phyloP scores from a whole-genome alignment of 257 asterid species.

The Rhazya stricta region DNA sequence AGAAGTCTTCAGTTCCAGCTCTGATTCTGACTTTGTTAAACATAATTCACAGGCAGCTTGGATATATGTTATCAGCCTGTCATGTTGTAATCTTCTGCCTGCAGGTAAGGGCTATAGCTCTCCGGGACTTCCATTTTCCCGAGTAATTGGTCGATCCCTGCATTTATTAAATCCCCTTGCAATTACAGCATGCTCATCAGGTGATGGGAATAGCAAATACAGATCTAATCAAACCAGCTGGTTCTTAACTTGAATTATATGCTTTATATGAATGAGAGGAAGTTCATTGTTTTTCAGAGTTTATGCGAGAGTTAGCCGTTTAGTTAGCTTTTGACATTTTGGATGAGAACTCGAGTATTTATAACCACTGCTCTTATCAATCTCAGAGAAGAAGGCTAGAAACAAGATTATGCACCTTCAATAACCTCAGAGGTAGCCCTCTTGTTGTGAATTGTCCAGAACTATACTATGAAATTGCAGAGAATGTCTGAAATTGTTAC shows the following conservation, averaged over 20 bases:
- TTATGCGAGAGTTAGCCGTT: background rate
- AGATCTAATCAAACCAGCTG: background rate
- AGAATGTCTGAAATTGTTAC: background rate
- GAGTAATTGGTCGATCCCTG: slow-evolving; percentile 50
- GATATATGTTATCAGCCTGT: slow-evolving; percentile 28
- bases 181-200: slow-evolving; percentile 2
- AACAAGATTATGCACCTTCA: background rate
- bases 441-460: background rate
- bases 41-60: slow-evolving; percentile 4
- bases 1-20: slow-evolving; percentile 11
- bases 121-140: slow-evolving; percentile 53
- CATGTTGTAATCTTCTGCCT: slow-evolving; percentile 48
- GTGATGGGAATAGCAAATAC: background rate
- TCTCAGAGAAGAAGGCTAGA: background rate
- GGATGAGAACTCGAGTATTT: background rate
- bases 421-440: background rate
- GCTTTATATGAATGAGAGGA: background rate
- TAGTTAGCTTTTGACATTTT: background rate
- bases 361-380: background rate
- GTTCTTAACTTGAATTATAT: background rate
- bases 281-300: background rate
- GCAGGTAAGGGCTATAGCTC: slow-evolving; percentile 45
- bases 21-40: slow-evolving; percentile 9
- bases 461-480: background rate
- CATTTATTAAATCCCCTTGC: slow-evolving; percentile 8